Evolutionary conservation across 768 basidiomycete species (phyloP).

Genomic region (Tulasnella sp.): DNA sequence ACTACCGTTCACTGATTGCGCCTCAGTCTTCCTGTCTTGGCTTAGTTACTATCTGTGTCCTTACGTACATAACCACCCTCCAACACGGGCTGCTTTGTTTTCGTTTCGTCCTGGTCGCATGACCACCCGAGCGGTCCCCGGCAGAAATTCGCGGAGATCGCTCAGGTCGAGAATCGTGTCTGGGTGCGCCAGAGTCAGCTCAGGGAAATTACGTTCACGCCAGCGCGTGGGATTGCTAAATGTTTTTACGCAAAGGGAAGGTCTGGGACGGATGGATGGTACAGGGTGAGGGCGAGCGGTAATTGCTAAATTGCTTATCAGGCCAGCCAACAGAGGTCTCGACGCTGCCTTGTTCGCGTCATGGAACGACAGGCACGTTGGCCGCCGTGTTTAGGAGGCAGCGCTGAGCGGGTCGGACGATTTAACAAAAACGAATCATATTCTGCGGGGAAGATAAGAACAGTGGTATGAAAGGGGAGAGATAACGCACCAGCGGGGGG

Average conservation of each 20-base stretch:
- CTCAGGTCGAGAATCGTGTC: neutral
- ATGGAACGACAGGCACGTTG: constrained; percentile 15
- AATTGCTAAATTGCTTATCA: constrained; percentile 24
- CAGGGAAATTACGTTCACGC: constrained; percentile 12
- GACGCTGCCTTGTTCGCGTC: neutral
- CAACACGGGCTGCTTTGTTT: constrained; percentile 13
- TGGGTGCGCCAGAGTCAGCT: neutral
- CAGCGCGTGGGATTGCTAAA: neutral
- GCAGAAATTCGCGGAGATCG: constrained; percentile 13
- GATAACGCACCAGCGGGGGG: neutral
- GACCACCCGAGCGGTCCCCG: constrained; percentile 10
- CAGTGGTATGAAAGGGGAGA: neutral
- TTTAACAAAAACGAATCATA: neutral
- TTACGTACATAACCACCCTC: constrained; percentile 2
- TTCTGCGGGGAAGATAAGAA: constrained; percentile 9
- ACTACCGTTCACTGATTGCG: neutral
- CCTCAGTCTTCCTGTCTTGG: neutral
- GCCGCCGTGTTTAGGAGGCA: neutral
- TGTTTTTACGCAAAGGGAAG: constrained; percentile 1
- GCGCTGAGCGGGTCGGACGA: neutral
- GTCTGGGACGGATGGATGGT: neutral
- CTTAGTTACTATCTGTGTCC: neutral
- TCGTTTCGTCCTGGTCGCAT: neutral
- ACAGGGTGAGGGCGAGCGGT: neutral
- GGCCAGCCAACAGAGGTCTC: constrained; percentile 1